Evolutionary conservation across 2,329 filamentous ascomycete species (phyloP), one percentile per base, ranked within the genome.

Genomic region (Claviceps sorghi): DNA sequence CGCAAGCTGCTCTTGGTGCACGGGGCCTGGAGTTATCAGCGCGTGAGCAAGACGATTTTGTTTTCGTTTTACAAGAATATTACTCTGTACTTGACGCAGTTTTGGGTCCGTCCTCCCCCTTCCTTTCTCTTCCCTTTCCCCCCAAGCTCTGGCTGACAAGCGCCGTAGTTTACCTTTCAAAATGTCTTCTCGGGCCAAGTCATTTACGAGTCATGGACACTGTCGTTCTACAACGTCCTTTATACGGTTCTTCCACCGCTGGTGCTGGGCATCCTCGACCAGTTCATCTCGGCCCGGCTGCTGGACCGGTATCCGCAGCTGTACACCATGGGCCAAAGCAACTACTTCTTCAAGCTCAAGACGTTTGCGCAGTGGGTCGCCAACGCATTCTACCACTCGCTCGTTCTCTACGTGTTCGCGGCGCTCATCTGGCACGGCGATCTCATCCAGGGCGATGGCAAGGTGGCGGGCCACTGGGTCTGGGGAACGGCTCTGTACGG

Each of bases 41-140:
- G 93, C 54, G 85, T 98, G 65, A 91, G 86, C 77, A 95, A 95
- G 72, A 89, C 95, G 54, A 97, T 98, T 61, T 70, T 98, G 56
- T 98, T 95, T 71, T 97, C 93, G 7, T 98, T 97, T 68, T 98
- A 98, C 77, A 98, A 98, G 77, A 98, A 98, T 71, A 96, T 97
- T 59, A 85, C 90, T 21, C 75, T 98, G 56, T 98, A 97, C 71
- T 90, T 98, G 86, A 98, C 94, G 55, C 94, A 98, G 66, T 98
- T 98, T 66, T 98, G 94, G 88, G 86, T 89, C 75, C 72, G 83
- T 73, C 29, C 32, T 34, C 10, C 15, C 26, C n/a, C 17, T 40
- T 19, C 38, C 10, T 10, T 9, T 10, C 38, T 9, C n/a, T 7
- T n/a, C 38, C 19, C 19, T 9, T n/a, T 41, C 10, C 11, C 1